Percentiles rank a stretch among this genome's conserved stretches.
phyloP scores from a whole-genome alignment of 257 asterid species.

The Anisodus acutangulus region DNA sequence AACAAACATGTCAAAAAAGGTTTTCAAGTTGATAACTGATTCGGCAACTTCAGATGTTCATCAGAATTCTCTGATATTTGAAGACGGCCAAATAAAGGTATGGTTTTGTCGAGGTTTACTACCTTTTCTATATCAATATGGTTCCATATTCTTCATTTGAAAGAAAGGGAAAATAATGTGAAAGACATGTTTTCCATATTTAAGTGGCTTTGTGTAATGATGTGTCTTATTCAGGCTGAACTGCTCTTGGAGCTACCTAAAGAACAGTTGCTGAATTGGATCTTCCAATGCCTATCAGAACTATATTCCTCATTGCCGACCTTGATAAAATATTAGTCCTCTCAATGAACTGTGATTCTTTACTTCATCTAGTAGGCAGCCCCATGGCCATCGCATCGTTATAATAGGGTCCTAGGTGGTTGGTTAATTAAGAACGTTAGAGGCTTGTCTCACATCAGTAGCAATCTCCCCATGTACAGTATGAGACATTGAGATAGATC shows the following conservation, averaged over 20 bases:
- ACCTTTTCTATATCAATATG: neutral
- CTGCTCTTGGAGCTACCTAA: constrained; percentile 91
- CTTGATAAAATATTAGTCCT: constrained; percentile 72
- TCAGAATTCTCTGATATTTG: constrained; percentile 69
- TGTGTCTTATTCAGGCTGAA: constrained; percentile 64
- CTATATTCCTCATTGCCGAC: constrained; percentile 84
- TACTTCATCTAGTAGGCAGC: constrained; percentile 17
- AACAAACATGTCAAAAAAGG: constrained; percentile 80
- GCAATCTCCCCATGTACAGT: constrained; percentile 14
- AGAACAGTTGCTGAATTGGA: constrained; percentile 96
- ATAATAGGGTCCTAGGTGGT: neutral
- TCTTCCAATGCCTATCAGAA: constrained; percentile 89
- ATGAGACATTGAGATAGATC: constrained; percentile 20
- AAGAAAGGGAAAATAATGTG: neutral
- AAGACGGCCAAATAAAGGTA: constrained; percentile 86
- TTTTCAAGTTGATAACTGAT: constrained; percentile 80
- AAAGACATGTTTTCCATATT: constrained; percentile 21
- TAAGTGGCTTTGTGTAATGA: neutral
- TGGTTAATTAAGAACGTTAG: constrained; percentile 10
- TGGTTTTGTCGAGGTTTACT: constrained; percentile 7
- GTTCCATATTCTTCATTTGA: constrained; percentile 19
- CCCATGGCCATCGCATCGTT: neutral
- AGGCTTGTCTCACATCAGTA: constrained; percentile 9
- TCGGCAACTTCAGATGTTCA: constrained; percentile 75
- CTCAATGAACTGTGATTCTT: neutral